Evolutionary conservation across 495 filamentous ascomycete species (phyloP), one percentile per base, ranked within the genome.

Genomic region (Melanomma pulvis-pyrius): DNA sequence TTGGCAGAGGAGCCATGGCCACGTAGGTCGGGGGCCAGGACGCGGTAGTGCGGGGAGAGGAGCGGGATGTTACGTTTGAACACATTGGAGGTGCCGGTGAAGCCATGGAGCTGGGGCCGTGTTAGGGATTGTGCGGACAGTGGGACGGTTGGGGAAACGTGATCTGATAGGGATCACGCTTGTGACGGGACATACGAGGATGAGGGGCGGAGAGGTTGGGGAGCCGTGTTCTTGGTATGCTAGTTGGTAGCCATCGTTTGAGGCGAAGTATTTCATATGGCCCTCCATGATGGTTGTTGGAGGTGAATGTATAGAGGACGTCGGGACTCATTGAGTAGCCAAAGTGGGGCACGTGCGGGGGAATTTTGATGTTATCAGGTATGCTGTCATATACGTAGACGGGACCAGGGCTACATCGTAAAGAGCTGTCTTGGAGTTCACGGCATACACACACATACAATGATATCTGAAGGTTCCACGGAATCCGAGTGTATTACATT

Each of bases 1-100:
- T 55, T 30, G 9, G 17, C 52, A 11, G 52, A 55, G 1, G n/a
- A 5, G 25, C 52, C 52, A n/a, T 55, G 52, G 21, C 52, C 52
- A 11, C 52, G 52, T 1, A 55, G 30, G 32, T 55, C 52, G 1
- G 30, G 26, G 2, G 29, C 52, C 1, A 55, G 12, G n/a, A 55
- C 22, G 12, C n/a, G 26, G 11, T 30, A 21, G 26, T 30, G 9
- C 5, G 26, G n/a, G 4, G 52, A 32, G 4, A 55, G 29, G 6
- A 28, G 21, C 1, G 25, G 21, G 26, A 55, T 21, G 29, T 55
- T 55, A 21, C 52, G 52, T 5, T 15, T 11, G 52, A 55, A 55
- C 5, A 32, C 25, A 1, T 17, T 5, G 1, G 26, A 30, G 9
- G 52, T 32, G n/a, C 52, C 29, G 13, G 52, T 32, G 30, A 55